These are phyloP conservation scores for Blakeslea trispora DNA, from an alignment of 371 early-diverging fungal genomes.

Conservation along the genomic window DNA sequence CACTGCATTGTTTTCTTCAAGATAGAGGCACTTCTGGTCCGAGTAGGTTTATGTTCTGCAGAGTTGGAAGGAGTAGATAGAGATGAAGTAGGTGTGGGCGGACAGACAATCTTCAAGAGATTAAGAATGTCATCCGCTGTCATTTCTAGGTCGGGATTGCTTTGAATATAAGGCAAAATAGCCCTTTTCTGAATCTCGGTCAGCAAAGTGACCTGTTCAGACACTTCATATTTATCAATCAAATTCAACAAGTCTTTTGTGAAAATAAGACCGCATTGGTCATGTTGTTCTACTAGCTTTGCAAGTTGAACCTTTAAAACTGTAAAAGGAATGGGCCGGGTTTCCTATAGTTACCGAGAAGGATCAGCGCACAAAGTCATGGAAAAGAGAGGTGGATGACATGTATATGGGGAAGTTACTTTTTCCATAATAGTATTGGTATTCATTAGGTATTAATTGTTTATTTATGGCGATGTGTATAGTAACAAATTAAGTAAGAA, in stretches of 20 bases:
- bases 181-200: conserved; percentile 44
- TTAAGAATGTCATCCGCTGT: conserved; percentile 50
- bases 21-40: conserved; percentile 23
- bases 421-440: too few relatives aligned
- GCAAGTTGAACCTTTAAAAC: conserved; percentile 47
- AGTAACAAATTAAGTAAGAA: too few relatives aligned
- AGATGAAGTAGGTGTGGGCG: conserved; percentile 27
- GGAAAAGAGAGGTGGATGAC: too few relatives aligned
- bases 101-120: conserved; percentile 43
- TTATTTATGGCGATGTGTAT: too few relatives aligned
- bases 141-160: conserved; percentile 55
- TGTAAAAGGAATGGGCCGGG: conserved; percentile 36
- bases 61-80: conserved; percentile 29
- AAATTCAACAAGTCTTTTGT: conserved; percentile 43
- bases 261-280: conserved; percentile 24
- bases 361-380: too few relatives aligned
- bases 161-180: conserved; percentile 40
- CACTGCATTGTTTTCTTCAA: conserved; percentile 24
- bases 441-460: too few relatives aligned
- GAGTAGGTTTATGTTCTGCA: neutral
- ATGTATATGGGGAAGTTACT: too few relatives aligned
- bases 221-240: conserved; percentile 42
- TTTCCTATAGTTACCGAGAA: neutral
- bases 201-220: conserved; percentile 38
- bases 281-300: conserved; percentile 32